Evolutionary conservation across 495 filamentous ascomycete species (phyloP).

Genomic region (Neurospora sp.): DNA sequence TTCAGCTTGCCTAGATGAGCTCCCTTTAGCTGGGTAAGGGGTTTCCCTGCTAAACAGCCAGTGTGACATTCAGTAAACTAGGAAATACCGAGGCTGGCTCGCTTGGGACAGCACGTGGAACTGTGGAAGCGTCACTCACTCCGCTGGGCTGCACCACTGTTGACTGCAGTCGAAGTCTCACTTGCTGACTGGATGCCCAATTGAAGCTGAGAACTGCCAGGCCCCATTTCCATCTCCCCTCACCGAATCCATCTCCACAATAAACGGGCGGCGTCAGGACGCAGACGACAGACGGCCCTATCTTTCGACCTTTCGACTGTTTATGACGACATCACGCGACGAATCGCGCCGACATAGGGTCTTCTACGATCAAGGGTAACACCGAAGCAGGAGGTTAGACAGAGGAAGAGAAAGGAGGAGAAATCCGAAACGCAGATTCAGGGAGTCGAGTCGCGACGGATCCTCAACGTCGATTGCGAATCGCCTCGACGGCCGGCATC

Average conservation of each 20-base stretch:
- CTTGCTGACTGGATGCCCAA: neutral
- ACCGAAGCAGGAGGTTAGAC: neutral
- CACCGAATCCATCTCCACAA: neutral
- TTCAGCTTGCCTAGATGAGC: neutral
- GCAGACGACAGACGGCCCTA: neutral
- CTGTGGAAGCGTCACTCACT: neutral
- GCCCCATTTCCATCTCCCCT: neutral
- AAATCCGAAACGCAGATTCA: neutral
- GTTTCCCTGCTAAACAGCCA: neutral
- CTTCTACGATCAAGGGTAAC: neutral
- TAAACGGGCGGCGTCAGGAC: neutral
- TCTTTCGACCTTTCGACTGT: neutral
- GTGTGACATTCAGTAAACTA: neutral
- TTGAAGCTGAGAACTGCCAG: neutral
- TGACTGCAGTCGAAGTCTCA: neutral
- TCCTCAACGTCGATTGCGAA: neutral
- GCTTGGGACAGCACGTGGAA: neutral
- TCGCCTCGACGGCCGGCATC: neutral
- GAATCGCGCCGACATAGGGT: neutral
- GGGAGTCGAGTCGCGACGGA: neutral
- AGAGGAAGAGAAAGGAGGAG: neutral
- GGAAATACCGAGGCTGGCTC: neutral
- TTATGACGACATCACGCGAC: neutral
- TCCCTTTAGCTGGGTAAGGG: neutral
- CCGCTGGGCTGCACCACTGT: neutral